Evolutionary conservation across 345 rosid genomes (phyloP).

Genomic region (Sonneratia alba): DNA sequence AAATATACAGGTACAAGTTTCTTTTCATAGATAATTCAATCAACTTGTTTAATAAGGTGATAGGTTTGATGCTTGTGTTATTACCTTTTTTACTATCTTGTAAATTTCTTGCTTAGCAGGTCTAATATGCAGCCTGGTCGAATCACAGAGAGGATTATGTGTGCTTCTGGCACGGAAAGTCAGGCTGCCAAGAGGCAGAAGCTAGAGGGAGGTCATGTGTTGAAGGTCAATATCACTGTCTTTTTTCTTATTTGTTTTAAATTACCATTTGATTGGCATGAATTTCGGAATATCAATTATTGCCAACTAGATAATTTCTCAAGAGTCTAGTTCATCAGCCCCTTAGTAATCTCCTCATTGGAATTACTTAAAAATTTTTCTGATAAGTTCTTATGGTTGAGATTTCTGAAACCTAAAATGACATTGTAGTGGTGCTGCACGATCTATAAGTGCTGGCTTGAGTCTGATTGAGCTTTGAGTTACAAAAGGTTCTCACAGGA

Average conservation of each 20-base stretch:
- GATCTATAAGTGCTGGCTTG: background rate
- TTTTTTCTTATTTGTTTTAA: conserved; percentile 2
- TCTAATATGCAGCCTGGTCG: conserved; percentile 31
- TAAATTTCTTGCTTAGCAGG: conserved; percentile 20
- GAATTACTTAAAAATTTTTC: background rate
- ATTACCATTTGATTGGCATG: background rate
- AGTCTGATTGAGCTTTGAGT: background rate
- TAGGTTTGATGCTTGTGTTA: background rate
- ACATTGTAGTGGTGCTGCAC: background rate
- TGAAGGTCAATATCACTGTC: conserved; percentile 37
- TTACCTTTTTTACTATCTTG: background rate
- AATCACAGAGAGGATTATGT: conserved; percentile 32
- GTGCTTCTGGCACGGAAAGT: conserved; percentile 46
- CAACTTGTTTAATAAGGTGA: background rate
- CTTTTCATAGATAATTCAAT: background rate
- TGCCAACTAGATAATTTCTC: background rate
- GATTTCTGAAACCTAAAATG: background rate
- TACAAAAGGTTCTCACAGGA: background rate
- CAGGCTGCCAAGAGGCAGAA: conserved; percentile 97
- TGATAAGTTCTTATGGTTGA: background rate
- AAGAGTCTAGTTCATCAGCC: background rate
- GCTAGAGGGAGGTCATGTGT: conserved; percentile 72
- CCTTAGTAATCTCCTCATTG: background rate
- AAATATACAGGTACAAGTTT: background rate
- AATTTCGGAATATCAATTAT: background rate